Evolutionary conservation across 2,329 filamentous ascomycete genomes (phyloP).

Genomic region (Metarhizium sp.): DNA sequence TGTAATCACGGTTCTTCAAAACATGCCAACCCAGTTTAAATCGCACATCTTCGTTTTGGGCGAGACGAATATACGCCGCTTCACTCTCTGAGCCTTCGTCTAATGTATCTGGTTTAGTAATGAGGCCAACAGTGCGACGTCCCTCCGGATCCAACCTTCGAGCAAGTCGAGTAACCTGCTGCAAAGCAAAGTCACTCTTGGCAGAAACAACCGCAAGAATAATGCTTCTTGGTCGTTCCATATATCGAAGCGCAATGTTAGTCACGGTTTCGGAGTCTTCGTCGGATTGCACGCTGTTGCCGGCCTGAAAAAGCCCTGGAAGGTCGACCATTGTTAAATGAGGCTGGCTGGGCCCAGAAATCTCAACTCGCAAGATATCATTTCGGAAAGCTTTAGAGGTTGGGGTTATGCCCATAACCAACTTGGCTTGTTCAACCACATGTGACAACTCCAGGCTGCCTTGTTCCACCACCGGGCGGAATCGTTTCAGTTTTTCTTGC

Average conservation of each 20-base stretch:
- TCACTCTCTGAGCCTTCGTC: constrained; percentile 27
- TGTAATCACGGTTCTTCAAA: constrained; percentile 31
- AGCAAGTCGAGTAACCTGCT: constrained; percentile 42
- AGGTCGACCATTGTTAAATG: constrained; percentile 51
- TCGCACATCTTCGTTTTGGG: constrained; percentile 33
- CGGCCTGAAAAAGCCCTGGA: constrained; percentile 42
- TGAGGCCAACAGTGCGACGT: constrained; percentile 41
- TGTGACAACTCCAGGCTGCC: constrained; percentile 17
- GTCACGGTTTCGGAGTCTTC: constrained; percentile 33
- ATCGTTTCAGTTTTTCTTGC: constrained; percentile 15
- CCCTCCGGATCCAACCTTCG: constrained; percentile 14
- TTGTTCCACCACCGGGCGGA: constrained; percentile 9
- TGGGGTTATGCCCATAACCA: constrained; percentile 38
- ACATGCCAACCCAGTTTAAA: constrained; percentile 46
- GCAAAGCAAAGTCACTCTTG: constrained; percentile 46
- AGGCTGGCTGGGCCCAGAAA: constrained; percentile 35
- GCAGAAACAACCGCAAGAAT: constrained; percentile 50
- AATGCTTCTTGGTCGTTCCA: constrained; percentile 46
- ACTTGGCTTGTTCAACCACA: constrained; percentile 30
- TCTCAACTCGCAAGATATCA: constrained; percentile 37
- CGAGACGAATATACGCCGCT: constrained; percentile 28
- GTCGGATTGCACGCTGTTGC: constrained; percentile 33
- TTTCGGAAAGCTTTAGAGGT: constrained; percentile 28
- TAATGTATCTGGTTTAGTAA: constrained; percentile 45
- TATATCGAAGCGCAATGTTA: constrained; percentile 44